Percentiles rank a stretch among this genome's conserved stretches.
Evolutionary conservation across 2,329 filamentous ascomycete genomes (phyloP).

Genomic region (Neonectria coccinea): DNA sequence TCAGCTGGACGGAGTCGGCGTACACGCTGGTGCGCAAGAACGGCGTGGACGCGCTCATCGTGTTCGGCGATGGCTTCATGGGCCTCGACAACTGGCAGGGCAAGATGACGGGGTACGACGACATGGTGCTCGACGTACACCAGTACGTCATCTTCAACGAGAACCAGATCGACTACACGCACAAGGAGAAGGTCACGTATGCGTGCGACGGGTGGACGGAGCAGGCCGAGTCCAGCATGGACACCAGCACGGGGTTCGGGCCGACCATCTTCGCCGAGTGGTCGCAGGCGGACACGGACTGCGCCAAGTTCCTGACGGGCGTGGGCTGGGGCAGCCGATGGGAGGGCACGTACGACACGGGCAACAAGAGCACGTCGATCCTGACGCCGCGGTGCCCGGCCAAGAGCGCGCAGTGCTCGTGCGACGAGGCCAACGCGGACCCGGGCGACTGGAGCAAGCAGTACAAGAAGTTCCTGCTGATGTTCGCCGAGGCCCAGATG

Average conservation of each 20-base stretch:
- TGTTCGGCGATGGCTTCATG: slow-evolving; percentile 96
- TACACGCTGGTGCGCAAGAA: slow-evolving; percentile 80
- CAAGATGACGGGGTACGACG: slow-evolving; percentile 75
- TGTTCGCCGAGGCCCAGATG: slow-evolving; percentile 98
- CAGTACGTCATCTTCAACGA: slow-evolving; percentile 99
- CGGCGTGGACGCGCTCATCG: slow-evolving; percentile 77
- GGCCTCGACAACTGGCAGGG: slow-evolving; percentile 93
- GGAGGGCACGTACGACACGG: slow-evolving; percentile 85
- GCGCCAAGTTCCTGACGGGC: slow-evolving; percentile 87
- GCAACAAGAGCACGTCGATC: slow-evolving; percentile 70
- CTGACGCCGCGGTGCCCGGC: slow-evolving; percentile 81
- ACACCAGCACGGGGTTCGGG: slow-evolving; percentile 83
- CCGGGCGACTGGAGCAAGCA: slow-evolving; percentile 72
- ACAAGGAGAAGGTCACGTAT: slow-evolving; percentile 86
- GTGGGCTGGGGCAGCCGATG: slow-evolving; percentile 89
- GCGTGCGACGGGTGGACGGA: slow-evolving; percentile 89
- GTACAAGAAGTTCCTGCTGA: slow-evolving; percentile 88
- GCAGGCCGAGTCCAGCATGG: slow-evolving; percentile 79
- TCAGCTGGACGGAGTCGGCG: slow-evolving; percentile 83
- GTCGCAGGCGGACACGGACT: slow-evolving; percentile 98
- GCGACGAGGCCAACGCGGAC: slow-evolving; percentile 80
- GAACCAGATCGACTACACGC: slow-evolving; percentile 83
- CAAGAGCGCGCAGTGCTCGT: slow-evolving; percentile 74
- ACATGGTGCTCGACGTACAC: slow-evolving; percentile 93
- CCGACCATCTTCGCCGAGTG: slow-evolving; percentile 97